These are phyloP conservation scores for Ogataea nitratoaversa DNA, from an alignment of 805 yeast genomes.

Conservation along the genomic window DNA sequence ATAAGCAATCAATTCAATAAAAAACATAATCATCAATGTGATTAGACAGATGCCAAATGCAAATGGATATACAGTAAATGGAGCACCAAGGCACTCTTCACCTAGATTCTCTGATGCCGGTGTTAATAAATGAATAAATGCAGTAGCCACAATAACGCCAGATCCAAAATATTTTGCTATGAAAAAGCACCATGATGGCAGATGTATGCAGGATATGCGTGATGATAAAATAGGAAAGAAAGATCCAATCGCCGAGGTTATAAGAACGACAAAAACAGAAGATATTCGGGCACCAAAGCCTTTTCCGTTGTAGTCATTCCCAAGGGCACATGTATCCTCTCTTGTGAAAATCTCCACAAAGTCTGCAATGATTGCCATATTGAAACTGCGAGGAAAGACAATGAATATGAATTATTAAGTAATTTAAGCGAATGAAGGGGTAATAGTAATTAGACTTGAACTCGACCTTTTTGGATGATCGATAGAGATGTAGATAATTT, in stretches of 20 bases:
- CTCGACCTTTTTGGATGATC: no score
- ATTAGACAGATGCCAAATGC: slow-evolving; percentile 52
- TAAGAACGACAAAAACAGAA: slow-evolving; percentile 56
- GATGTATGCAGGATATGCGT: slow-evolving; percentile 49
- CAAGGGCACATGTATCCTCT: slow-evolving; percentile 19
- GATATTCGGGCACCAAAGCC: slow-evolving; percentile 48
- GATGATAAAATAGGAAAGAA: slow-evolving; percentile 63
- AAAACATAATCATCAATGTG: slow-evolving; percentile 47
- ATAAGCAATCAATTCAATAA: slow-evolving; percentile 48
- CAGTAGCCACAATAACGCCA: slow-evolving; percentile 80
- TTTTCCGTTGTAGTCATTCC: slow-evolving; percentile 23
- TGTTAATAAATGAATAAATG: slow-evolving; percentile 67
- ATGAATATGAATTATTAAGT: not conserved
- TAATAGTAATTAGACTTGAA: no score
- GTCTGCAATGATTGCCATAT: not conserved
- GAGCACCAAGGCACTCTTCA: slow-evolving; percentile 59
- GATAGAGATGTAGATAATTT: no score
- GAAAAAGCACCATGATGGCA: slow-evolving; percentile 63
- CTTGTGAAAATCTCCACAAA: slow-evolving; percentile 9
- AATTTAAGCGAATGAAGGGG: no score
- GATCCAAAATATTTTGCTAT: slow-evolving; percentile 75
- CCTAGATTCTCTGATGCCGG: slow-evolving; percentile 63
- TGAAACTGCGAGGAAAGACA: not conserved
- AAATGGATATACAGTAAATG: slow-evolving; percentile 48
- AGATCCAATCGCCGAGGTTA: slow-evolving; percentile 55